Evolutionary conservation across 139 green algal genomes (phyloP).

Genomic region (Pseudopediastrum boryanum): DNA sequence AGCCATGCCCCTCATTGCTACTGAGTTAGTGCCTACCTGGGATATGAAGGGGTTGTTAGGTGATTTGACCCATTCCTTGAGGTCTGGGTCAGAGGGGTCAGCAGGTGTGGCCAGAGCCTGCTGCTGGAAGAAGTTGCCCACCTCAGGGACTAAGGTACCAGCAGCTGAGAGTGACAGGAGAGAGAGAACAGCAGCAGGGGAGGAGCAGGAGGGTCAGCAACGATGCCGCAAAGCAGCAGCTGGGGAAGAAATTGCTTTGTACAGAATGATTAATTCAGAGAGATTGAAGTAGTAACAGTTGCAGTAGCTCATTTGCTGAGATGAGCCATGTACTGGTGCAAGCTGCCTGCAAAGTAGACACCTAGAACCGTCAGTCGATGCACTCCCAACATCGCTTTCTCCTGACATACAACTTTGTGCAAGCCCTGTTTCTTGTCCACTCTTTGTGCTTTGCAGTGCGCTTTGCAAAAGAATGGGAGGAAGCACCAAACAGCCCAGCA

Average conservation of each 20-base stretch:
- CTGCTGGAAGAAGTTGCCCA: constrained; percentile 39
- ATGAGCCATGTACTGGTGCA: no score
- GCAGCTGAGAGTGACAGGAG: constrained; percentile 4
- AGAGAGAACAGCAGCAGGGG: neutral
- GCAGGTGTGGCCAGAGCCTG: constrained; percentile 26
- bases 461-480: no score
- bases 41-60: constrained; percentile 25
- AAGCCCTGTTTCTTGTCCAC: no score
- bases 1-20: no score
- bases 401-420: no score
- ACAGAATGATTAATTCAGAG: neutral
- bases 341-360: no score
- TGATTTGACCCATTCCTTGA: constrained; percentile 23
- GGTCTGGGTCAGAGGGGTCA: constrained; percentile 14
- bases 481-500: no score
- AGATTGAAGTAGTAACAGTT: neutral
- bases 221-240: neutral
- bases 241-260: neutral
- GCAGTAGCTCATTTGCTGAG: neutral
- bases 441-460: no score
- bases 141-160: constrained; percentile 12
- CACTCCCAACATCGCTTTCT: no score
- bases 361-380: no score
- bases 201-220: neutral
- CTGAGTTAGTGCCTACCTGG: neutral